Percentiles rank a stretch among this genome's conserved stretches.
Evolutionary conservation across 2,329 filamentous ascomycete species (phyloP).

Genomic region (Hypoxylon rubiginosum): DNA sequence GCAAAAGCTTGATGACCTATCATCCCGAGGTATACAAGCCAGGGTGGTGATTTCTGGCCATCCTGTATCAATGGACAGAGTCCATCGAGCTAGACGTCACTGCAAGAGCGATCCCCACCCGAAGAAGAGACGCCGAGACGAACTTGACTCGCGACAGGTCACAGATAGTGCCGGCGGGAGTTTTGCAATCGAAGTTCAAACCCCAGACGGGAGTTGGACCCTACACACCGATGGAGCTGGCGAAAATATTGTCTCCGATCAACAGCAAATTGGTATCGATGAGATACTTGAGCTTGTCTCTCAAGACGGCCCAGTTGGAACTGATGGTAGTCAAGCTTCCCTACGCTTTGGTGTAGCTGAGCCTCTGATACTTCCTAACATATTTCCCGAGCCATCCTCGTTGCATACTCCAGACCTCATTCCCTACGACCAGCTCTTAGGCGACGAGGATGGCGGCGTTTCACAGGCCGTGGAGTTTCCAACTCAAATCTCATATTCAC

Average conservation of each 20-base stretch:
- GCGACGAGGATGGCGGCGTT: background rate
- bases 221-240: background rate
- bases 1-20: constrained; percentile 22
- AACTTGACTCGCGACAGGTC: background rate
- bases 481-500: constrained; percentile 1
- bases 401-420: background rate
- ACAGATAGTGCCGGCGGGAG: background rate
- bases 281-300: background rate
- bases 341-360: background rate
- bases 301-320: background rate
- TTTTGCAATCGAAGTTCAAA: constrained; percentile 20
- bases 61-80: constrained; percentile 13
- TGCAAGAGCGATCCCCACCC: background rate
- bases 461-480: background rate
- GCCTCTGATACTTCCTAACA: background rate
- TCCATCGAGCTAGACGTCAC: constrained; percentile 27
- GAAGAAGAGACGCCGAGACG: constrained; percentile 18
- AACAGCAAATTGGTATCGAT: background rate
- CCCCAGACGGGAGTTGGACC: constrained; percentile 20
- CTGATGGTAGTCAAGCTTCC: no score
- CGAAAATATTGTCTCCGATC: background rate
- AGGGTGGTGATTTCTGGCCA: constrained; percentile 31
- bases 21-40: constrained; percentile 5
- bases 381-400: background rate
- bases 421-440: background rate